Base-by-base conservation (phyloP, 176 grass and related monocot species). In the Zea luxurians region DNA sequence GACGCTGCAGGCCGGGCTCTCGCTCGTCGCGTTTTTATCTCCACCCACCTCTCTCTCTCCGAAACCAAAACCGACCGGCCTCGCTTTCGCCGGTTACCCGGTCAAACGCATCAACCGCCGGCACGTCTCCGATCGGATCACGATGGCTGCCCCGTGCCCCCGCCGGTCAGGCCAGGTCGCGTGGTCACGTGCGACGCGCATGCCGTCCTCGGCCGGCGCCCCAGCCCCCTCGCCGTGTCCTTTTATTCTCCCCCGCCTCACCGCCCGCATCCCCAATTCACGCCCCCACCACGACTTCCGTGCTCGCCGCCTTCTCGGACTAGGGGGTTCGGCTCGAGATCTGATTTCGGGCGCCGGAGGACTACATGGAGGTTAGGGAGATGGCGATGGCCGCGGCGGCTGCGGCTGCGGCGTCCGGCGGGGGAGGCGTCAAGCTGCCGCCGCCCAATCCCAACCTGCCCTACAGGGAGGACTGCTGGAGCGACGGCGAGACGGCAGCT, bases 391-490 rank as follows among this genome's bases (percentile, higher is more conserved):
- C 80, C 4, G 75, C 74, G 7, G 75, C 85, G 0, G 89, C 73
- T 0, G 76, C 89, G 0, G 85, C 84, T 0, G 84, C 55, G 55
- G 55, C 55, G 54, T 55, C 82, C n/a, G 68, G 68, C 13, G 84
- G 77, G 0, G 80, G 57, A 0, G 83, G 75, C 9, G 78, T 49
- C 41, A 80, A 80, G 82, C 70, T 84, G 38, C 84, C 89, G 83
- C 95, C 87, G 64, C 78, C 89, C 48, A 97, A 93, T 53, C 84
- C 91, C 18, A 90, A 90, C 65, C 78, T 98, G 81, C 95, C 95
- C 0, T 98, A 94, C 85, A 78, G 95, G 69, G 95, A 98, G 89
- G 95, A 98, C 48, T 98, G 95, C 87, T 98, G 95, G 95, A 98
- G 95, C 89, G 95, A 98, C 70, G 95, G 91, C 69, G 95, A 98